phyloP scores from a whole-genome alignment of 306 rosid species.

The Prosopis cineraria region DNA sequence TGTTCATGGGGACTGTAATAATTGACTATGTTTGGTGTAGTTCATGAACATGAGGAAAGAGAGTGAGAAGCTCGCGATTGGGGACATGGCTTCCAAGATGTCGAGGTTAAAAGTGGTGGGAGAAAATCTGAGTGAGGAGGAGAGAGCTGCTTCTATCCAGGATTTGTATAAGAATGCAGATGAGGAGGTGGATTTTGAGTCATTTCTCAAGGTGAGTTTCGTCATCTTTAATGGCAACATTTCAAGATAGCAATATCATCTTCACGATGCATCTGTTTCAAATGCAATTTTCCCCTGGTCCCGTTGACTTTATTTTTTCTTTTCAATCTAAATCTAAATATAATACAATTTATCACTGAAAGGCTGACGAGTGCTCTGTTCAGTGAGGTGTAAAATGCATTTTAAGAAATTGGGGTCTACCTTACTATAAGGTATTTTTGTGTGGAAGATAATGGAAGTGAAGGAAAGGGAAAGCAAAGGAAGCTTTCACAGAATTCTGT shows the following conservation, averaged over 20 bases:
- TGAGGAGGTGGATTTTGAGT: slow-evolving; percentile 86
- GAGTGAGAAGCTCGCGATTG: slow-evolving; percentile 66
- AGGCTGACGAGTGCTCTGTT: not conserved
- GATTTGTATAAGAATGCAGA: slow-evolving; percentile 68
- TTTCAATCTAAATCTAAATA: slow-evolving; percentile 23
- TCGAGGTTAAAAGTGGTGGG: slow-evolving; percentile 81
- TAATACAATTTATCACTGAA: slow-evolving; percentile 7
- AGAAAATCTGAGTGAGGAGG: slow-evolving; percentile 84
- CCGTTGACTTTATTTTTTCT: not conserved
- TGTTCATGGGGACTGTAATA: slow-evolving; percentile 26
- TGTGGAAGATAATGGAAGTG: too few species aligned
- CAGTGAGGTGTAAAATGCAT: not conserved
- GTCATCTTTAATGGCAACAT: slow-evolving; percentile 22
- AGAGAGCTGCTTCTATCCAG: slow-evolving; percentile 77
- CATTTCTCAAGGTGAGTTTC: slow-evolving; percentile 76
- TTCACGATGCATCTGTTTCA: slow-evolving; percentile 8
- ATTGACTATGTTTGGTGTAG: slow-evolving; percentile 43
- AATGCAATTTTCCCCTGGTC: not conserved
- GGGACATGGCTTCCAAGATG: slow-evolving; percentile 89
- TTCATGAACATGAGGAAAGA: slow-evolving; percentile 89
- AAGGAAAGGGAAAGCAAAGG: too few species aligned
- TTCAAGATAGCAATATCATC: slow-evolving; percentile 18
- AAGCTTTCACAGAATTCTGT: too few species aligned
- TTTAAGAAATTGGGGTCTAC: slow-evolving; percentile 6
- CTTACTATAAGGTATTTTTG: too few species aligned